These are phyloP conservation scores for Ophiostoma himal-ulmi DNA, from an alignment of 2,329 filamentous ascomycete genomes.

Conservation along the genomic window DNA sequence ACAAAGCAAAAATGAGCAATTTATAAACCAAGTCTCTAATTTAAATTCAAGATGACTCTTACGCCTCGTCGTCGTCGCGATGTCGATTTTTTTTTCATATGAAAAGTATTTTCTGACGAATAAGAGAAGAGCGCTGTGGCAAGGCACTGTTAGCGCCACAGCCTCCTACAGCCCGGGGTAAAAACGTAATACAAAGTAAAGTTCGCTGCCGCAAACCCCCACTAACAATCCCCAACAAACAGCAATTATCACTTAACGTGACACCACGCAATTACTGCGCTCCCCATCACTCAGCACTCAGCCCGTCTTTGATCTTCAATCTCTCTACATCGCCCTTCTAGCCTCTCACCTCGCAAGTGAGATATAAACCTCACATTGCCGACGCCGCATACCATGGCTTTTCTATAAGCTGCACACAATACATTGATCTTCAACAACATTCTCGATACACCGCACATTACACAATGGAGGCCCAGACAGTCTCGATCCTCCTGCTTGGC, in stretches of 20 bases:
- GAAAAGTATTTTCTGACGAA: slow-evolving; percentile 4
- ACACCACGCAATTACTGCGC: neutral
- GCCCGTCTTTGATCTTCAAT: neutral
- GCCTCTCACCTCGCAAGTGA: neutral
- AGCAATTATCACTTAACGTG: neutral
- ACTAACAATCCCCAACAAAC: neutral
- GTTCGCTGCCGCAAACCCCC: neutral
- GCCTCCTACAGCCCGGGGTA: slow-evolving; percentile 8
- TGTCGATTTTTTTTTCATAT: neutral
- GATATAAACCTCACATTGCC: neutral
- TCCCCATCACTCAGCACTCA: neutral
- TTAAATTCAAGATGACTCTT: neutral
- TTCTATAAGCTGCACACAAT: neutral
- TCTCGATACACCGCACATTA: neutral
- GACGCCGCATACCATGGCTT: neutral
- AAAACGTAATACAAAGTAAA: neutral
- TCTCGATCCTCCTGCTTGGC: slow-evolving; percentile 52
- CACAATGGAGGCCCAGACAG: slow-evolving; percentile 19
- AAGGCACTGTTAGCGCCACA: neutral
- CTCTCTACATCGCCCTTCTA: neutral
- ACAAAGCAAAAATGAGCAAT: neutral
- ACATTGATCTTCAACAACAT: neutral
- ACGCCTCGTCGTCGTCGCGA: neutral
- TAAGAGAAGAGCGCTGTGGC: neutral
- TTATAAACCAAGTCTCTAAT: neutral